Evolutionary conservation across 2,329 filamentous ascomycete species (phyloP), one percentile per base, ranked within the genome.

Genomic region (Cylindrodendrum hubeiense): DNA sequence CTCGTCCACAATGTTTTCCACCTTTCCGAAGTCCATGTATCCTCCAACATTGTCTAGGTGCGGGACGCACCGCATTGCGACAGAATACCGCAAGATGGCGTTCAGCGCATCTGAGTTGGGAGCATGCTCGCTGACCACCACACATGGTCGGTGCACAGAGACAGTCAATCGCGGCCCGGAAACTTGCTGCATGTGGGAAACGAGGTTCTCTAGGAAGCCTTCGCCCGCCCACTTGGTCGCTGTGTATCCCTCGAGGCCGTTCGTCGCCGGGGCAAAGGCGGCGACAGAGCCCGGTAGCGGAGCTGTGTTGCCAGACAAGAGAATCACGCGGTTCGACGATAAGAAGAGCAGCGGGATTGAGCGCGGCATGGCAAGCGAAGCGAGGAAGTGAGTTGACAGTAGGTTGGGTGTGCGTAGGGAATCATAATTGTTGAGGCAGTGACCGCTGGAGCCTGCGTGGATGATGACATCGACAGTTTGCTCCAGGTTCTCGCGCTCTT

Each of bases 161-260:
- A 77, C 71, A 1, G 72, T 46, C 46, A 56, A 13, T 4, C 73
- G 7, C 75, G 46, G 9, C 65, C 37, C n/a, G 8, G 52, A 49
- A 28, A 22, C 24, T 8, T 46, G 41, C 7, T 67, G n/a, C 67
- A 62, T 2, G 52, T 37, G 19, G 39, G 59, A 15, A 44, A 52
- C 59, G 1, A 68, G 61, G 3, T 73, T 74, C 60, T 78, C 75
- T 2, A 80, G 69, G 44, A 74, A 72, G 4, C 63, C 53, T 57
- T 81, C 78, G 39, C 71, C 72, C 2, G 70, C 77, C 79, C 79
- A 79, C 58, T 79, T 79, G 2, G 73, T 70, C 0, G 76, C 71
- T 3, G 72, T 64, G 60, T 79, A 79, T 10, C 79, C 79, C 19
- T 78, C 69, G 1, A 67, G 57, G 15, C 73, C 73, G 55, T 75